These are phyloP conservation scores for Phytophthora citrophthora DNA, from an alignment of 352 stramenopile genomes.

Conservation along the genomic window DNA sequence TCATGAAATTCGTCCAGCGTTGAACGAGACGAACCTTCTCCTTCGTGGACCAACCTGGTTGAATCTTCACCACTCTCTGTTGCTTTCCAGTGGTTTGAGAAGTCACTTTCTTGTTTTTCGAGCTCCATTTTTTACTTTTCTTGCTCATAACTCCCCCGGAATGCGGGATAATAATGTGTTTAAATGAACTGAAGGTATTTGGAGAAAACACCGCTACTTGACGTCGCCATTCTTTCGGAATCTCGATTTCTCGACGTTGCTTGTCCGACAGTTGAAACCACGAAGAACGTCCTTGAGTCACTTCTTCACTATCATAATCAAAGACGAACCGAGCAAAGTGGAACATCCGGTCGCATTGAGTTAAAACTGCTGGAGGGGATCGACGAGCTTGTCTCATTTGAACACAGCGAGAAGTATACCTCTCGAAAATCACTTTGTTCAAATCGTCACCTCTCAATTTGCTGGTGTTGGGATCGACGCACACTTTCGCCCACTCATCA, in stretches of 20 bases:
- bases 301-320: constrained; percentile 9
- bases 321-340: constrained; percentile 18
- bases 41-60: constrained; percentile 15
- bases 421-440: constrained; percentile 21
- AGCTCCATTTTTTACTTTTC: neutral
- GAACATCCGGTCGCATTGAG: constrained; percentile 25
- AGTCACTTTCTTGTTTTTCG: neutral
- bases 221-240: constrained; percentile 20
- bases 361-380: constrained; percentile 18
- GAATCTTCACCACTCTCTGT: neutral
- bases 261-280: constrained; percentile 23
- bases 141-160: neutral
- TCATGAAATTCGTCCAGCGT: constrained; percentile 19
- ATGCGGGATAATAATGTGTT: constrained; percentile 1
- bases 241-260: constrained; percentile 10
- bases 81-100: neutral
- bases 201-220: constrained; percentile 23
- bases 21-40: constrained; percentile 13
- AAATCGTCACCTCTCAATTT: constrained; percentile 9
- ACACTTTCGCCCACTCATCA: constrained; percentile 25
- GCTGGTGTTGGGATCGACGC: neutral
- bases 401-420: constrained; percentile 19
- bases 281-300: constrained; percentile 2
- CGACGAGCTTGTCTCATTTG: constrained; percentile 9
- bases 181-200: constrained; percentile 11